phyloP scores from a whole-genome alignment of 495 filamentous ascomycete species.

The Aspergillus conjunctus region DNA sequence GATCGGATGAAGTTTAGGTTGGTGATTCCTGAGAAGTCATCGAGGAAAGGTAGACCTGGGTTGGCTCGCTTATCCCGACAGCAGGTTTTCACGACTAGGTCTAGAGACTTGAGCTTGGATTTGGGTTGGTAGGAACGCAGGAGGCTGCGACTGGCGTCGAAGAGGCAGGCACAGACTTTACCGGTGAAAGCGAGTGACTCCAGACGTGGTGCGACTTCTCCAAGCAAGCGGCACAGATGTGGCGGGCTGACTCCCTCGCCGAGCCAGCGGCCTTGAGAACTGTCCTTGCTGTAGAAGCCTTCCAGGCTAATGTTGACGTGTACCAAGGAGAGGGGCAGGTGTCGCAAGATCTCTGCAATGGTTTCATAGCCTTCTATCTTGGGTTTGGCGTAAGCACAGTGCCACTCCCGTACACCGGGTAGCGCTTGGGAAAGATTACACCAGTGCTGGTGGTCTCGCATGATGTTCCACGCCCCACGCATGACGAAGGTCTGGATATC shows the following conservation, averaged over 20 bases:
- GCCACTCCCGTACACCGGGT: constrained; percentile 68
- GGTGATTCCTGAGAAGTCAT: constrained; percentile 65
- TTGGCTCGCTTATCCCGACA: constrained; percentile 54
- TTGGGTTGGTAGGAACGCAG: constrained; percentile 40
- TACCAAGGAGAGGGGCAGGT: constrained; percentile 53
- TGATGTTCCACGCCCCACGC: constrained; percentile 76
- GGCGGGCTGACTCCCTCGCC: constrained; percentile 26
- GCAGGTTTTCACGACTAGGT: constrained; percentile 69
- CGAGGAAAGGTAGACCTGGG: constrained; percentile 27
- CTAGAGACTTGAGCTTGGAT: constrained; percentile 58
- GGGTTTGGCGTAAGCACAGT: constrained; percentile 68
- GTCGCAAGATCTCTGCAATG: constrained; percentile 59
- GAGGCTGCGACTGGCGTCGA: constrained; percentile 45
- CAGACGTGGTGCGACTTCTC: constrained; percentile 55
- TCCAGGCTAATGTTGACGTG: constrained; percentile 68
- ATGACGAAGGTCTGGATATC: constrained; percentile 63
- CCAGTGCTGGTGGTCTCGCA: constrained; percentile 66
- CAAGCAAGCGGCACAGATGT: constrained; percentile 60
- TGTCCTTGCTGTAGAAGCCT: constrained; percentile 63
- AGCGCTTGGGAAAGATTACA: constrained; percentile 58
- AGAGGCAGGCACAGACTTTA: constrained; percentile 62
- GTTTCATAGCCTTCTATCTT: constrained; percentile 68
- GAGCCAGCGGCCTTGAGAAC: constrained; percentile 32
- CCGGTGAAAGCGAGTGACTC: constrained; percentile 70
- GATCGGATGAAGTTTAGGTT: constrained; percentile 66